Conservation (phyloP, 75 land plant genomes). For the Selaginella tamariscina region DNA sequence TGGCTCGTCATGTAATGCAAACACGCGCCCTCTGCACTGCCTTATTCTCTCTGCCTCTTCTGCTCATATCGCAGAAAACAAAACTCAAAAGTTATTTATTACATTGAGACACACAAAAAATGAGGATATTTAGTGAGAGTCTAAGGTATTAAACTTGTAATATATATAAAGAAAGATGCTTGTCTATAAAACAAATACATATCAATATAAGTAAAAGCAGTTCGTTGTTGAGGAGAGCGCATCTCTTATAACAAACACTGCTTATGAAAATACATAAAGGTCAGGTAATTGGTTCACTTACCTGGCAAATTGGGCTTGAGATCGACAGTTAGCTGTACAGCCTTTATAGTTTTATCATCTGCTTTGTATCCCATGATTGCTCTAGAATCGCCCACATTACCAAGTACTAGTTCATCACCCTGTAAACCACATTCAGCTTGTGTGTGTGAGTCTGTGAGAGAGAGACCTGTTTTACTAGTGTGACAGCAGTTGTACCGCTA, state of each 20-base stretch:
- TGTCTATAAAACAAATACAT: neutral
- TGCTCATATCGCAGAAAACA: slow-evolving; percentile 16
- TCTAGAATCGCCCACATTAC: slow-evolving; percentile 90
- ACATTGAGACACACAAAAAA: neutral
- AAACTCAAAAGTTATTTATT: neutral
- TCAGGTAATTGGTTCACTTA: slow-evolving; percentile 12
- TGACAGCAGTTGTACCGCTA: slow-evolving; percentile 82
- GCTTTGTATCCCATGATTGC: slow-evolving; percentile 70
- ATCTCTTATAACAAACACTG: neutral
- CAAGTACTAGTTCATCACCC: slow-evolving; percentile 76
- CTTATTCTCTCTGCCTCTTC: slow-evolving; percentile 73
- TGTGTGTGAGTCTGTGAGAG: neutral
- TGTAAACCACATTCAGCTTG: neutral
- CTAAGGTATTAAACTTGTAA: neutral
- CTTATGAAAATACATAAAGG: too few species aligned
- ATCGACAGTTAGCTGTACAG: slow-evolving; percentile 75
- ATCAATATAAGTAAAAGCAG: neutral
- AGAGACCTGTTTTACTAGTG: slow-evolving; percentile 55
- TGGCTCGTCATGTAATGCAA: slow-evolving; percentile 77
- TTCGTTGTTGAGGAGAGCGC: neutral
- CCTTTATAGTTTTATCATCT: slow-evolving; percentile 35
- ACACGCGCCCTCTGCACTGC: slow-evolving; percentile 70
- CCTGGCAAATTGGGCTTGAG: slow-evolving; percentile 62
- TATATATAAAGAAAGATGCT: neutral
- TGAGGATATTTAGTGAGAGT: neutral